Evolutionary conservation across 2,329 filamentous ascomycete genomes (phyloP).

Genomic region (Talaromyces islandicus): DNA sequence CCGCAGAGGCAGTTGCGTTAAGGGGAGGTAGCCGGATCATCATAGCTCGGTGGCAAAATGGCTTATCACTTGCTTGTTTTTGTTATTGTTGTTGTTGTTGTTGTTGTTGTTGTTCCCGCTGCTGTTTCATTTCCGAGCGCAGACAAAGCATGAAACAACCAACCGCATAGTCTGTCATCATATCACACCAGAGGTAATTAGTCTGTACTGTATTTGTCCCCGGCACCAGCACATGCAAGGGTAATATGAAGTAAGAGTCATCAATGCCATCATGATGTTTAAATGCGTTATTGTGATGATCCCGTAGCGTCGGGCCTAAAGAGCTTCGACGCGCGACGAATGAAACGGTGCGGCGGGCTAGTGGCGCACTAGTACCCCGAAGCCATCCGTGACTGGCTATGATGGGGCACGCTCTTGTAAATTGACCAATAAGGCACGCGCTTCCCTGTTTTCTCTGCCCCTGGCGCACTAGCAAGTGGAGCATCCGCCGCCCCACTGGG

Average conservation of each 20-base stretch:
- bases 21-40: neutral
- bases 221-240: neutral
- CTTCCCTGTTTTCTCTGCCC: conserved; percentile 7
- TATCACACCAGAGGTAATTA: too few species aligned
- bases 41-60: neutral
- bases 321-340: neutral
- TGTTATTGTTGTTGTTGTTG: neutral
- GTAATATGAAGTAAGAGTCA: neutral
- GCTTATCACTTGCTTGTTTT: neutral
- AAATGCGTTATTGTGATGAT: neutral
- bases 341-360: neutral
- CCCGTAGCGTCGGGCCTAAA: neutral
- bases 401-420: neutral
- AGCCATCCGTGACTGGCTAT: neutral
- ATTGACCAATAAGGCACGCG: neutral
- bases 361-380: neutral
- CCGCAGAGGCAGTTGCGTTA: neutral
- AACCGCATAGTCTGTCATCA: too few species aligned
- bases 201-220: neutral
- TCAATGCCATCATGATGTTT: neutral
- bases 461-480: neutral
- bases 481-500: neutral
- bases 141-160: neutral
- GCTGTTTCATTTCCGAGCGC: neutral
- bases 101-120: neutral